Percentiles rank a stretch among this genome's conserved stretches.
Evolutionary conservation across 768 basidiomycete species (phyloP).

Genomic region (Pisolithus microcarpus): DNA sequence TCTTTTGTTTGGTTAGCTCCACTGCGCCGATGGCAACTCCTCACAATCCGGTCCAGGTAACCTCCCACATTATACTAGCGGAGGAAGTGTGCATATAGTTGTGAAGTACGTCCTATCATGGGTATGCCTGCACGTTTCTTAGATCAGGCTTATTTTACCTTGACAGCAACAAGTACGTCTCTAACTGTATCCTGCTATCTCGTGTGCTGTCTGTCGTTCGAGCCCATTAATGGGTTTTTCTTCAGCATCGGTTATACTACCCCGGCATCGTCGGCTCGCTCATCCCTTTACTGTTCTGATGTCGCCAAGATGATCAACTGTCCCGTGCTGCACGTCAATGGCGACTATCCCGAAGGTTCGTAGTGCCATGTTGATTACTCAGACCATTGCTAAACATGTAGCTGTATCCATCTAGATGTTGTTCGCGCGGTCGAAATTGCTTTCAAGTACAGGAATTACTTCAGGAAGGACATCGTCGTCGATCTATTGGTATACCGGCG

Average conservation of each 20-base stretch:
- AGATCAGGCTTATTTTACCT: not conserved
- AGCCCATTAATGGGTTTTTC: not conserved
- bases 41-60: slow-evolving; percentile 44
- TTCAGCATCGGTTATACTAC: slow-evolving; percentile 87
- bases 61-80: slow-evolving; percentile 85
- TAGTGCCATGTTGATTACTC: not conserved
- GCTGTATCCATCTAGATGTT: slow-evolving; percentile 52
- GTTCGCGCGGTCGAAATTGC: slow-evolving; percentile 81
- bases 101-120: slow-evolving; percentile 59
- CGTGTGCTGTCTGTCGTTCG: not conserved
- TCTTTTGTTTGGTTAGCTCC: not conserved
- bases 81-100: slow-evolving; percentile 85
- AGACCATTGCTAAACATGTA: not conserved
- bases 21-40: not conserved
- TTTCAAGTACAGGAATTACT: slow-evolving; percentile 78
- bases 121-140: not conserved
- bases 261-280: slow-evolving; percentile 75
- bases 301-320: slow-evolving; percentile 87
- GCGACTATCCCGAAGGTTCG: slow-evolving; percentile 78
- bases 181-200: not conserved
- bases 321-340: slow-evolving; percentile 86
- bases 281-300: slow-evolving; percentile 83
- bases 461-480: slow-evolving; percentile 86
- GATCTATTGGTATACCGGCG: slow-evolving; percentile 86
- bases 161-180: slow-evolving; percentile 50